Base-by-base conservation (phyloP, 2,329 filamentous ascomycete genomes). In the Colletotrichum tofieldiae region DNA sequence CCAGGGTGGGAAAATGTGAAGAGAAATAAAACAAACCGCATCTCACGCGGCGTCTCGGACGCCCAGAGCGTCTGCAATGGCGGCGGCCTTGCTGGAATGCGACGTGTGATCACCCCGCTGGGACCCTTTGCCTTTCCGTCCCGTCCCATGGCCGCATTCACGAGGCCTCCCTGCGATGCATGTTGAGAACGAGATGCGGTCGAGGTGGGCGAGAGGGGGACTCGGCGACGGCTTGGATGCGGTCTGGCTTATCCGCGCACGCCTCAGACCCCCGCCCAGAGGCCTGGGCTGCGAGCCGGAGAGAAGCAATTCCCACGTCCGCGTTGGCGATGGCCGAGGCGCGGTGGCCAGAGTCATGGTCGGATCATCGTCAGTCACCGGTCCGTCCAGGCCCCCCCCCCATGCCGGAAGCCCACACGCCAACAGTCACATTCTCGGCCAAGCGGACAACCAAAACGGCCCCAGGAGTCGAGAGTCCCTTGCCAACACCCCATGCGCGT, bases 91-190 rank as follows among this genome's bases (percentile, higher is more conserved):
- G 49, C 35, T 20, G 26, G 49, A 26, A 54, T 41, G 47, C 43
- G 55, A 67, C 43, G 55, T 43, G 65, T 52, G 65, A 67, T 67
- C 26, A 54, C 18, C 47, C 41, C 62, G 62, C 61, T 55, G 23
- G 49, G 49, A 45, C 60, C n/a, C 1, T 23, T 16, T 18, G 23
- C 8, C 39, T 39, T n/a, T 59, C n/a, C 39, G 23, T 60, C 39
- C 56, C 39, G 41, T 60, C 56, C 29, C n/a, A 39, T 32, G 39
- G 8, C 11, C 29, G 6, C 5, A 20, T 12, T 32, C 39, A 26
- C 29, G 56, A 45, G 39, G 56, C 56, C 39, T 35, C 39, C 56
- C 39, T 26, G 12, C 56, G 26, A 43, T 16, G 39, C 7, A 20
- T 26, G 23, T 12, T 18, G 23, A 45, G 29, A 12, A 60, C 1